These are phyloP conservation scores for Tuber brumale DNA, from an alignment of 495 filamentous ascomycete genomes.

Conservation along the genomic window DNA sequence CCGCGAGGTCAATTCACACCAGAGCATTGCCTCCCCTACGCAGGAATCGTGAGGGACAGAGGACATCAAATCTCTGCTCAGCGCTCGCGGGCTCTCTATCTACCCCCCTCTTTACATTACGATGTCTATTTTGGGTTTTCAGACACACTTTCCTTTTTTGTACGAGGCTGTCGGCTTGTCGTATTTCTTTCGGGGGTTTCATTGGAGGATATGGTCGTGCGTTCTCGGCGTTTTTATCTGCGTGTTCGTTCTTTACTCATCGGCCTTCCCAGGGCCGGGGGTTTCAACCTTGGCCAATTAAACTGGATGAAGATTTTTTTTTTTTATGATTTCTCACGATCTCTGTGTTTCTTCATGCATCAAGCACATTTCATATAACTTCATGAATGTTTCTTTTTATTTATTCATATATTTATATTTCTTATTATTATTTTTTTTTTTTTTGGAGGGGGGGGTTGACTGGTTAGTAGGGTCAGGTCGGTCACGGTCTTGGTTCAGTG, in stretches of 20 bases:
- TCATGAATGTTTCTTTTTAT: slow-evolving; percentile 16
- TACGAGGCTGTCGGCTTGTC: slow-evolving; percentile 15
- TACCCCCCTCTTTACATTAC: slow-evolving; percentile 7
- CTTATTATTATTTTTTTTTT: too few relatives aligned
- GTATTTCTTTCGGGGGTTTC: slow-evolving; percentile 21
- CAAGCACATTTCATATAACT: background rate
- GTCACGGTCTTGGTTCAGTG: slow-evolving; percentile 24
- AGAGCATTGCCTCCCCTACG: slow-evolving; percentile 17
- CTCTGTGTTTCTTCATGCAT: background rate
- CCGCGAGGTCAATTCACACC: background rate
- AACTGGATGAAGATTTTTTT: slow-evolving; percentile 33
- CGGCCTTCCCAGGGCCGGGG: slow-evolving; percentile 9
- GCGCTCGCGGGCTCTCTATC: slow-evolving; percentile 5
- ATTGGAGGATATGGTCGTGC: slow-evolving; percentile 31
- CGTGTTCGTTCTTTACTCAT: slow-evolving; percentile 12
- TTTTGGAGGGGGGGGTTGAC: slow-evolving; percentile 3
- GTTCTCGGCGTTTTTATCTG: slow-evolving; percentile 30
- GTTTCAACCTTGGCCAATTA: slow-evolving; percentile 8
- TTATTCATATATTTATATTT: slow-evolving; percentile 24
- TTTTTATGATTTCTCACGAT: slow-evolving; percentile 15
- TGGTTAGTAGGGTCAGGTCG: slow-evolving; percentile 18
- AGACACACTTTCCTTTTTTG: slow-evolving; percentile 21
- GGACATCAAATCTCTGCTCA: slow-evolving; percentile 6
- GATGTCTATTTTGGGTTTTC: slow-evolving; percentile 17
- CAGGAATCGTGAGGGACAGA: slow-evolving; percentile 29